Percentiles rank a stretch among this genome's conserved stretches.
Conservation (phyloP, 768 basidiomycete genomes). For the Lepiota brunneoincarnata region DNA sequence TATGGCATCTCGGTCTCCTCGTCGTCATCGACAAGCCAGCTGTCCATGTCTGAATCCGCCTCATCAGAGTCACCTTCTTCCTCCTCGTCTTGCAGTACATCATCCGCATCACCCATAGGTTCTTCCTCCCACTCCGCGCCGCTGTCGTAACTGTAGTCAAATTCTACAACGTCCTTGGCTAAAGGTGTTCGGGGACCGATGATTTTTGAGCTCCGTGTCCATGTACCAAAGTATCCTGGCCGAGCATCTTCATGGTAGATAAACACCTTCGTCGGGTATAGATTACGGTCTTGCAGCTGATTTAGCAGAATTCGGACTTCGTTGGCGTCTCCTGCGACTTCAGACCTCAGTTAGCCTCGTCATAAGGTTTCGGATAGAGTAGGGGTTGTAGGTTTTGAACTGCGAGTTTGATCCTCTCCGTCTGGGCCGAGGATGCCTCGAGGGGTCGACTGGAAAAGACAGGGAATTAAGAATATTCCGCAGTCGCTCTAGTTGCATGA, state of each 20-base stretch:
- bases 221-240: slow-evolving; percentile 94
- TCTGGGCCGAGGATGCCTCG: slow-evolving; percentile 16
- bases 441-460: slow-evolving; percentile 23
- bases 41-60: slow-evolving; percentile 73
- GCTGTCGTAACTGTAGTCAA: slow-evolving; percentile 93
- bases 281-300: slow-evolving; percentile 56
- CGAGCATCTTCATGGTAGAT: slow-evolving; percentile 83
- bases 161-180: slow-evolving; percentile 66
- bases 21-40: slow-evolving; percentile 78
- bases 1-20: slow-evolving; percentile 45
- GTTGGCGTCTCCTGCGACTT: slow-evolving; percentile 68
- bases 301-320: slow-evolving; percentile 64
- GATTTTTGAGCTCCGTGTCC: slow-evolving; percentile 76
- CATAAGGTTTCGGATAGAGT: slow-evolving; percentile 48
- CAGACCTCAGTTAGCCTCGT: slow-evolving; percentile 71
- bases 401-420: slow-evolving; percentile 16
- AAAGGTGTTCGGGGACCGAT: slow-evolving; percentile 87
- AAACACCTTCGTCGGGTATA: slow-evolving; percentile 76
- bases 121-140: slow-evolving; percentile 97
- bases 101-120: slow-evolving; percentile 75
- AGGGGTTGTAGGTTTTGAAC: slow-evolving; percentile 34
- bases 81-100: slow-evolving; percentile 68
- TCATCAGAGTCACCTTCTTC: slow-evolving; percentile 58
- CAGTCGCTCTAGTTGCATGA: slow-evolving; percentile 33
- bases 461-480: slow-evolving; percentile 32